Evolutionary conservation across 768 basidiomycete genomes (phyloP), one percentile per base, ranked within the genome.

Genomic region (Megacollybia marginata): DNA sequence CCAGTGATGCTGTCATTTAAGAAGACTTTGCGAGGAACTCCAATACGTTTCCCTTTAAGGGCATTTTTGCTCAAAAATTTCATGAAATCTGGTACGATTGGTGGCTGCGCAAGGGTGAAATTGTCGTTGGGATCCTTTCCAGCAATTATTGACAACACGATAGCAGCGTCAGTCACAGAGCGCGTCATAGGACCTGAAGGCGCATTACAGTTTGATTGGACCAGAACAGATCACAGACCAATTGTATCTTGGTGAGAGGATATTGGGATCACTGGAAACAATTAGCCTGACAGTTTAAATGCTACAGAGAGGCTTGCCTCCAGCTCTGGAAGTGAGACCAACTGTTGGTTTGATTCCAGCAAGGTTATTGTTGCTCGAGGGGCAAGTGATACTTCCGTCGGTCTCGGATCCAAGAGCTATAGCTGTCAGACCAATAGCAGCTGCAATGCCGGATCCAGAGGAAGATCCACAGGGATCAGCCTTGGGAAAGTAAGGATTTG

Each of bases 291-390:
- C 23, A 43, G 31, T 12, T 8, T 40, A 5, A 10, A 19, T 18
- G 23, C n/a, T 12, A 42, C 19, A 4, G 18, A 46, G 9, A 33
- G 38, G n/a, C 60, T 40, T 50, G 76, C 81, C 80, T 60, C 80
- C 81, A 13, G 78, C 75, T 12, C 79, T 69, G 5, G 79, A 82
- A 3, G 78, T 80, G 33, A 80, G 60, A 0, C 81, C 81, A 9
- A 82, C 70, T 2, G 77, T 82, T 0, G 82, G 78, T 54, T 80
- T 81, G 44, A 83, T 77, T 0, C 80, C 81, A 4, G 69, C 80
- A 5, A 81, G 38, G 53, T 81, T 81, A 47, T 81, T 81, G 16
- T 69, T 60, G 54, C 67, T 69, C 0, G 74, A 61, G 19, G 79
- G 82, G 52, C 72, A 79, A 4, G 69, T 74, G 23, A 80, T 79